Evolutionary conservation across 2,329 filamentous ascomycete genomes (phyloP).

Genomic region (Fusarium papillatum): DNA sequence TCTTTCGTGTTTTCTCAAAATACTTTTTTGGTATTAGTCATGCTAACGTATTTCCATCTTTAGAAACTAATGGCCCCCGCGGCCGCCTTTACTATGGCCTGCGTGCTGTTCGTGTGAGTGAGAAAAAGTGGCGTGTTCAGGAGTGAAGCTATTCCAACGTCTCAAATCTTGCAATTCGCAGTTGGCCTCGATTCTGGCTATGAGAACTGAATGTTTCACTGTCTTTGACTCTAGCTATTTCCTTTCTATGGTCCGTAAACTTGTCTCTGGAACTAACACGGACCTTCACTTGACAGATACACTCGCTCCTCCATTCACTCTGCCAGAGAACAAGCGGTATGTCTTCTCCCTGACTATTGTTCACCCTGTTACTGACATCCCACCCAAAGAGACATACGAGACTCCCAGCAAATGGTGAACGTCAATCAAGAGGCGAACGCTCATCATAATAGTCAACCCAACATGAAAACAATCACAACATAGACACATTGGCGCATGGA

Average conservation of each 20-base stretch:
- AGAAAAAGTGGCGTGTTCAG: constrained; percentile 34
- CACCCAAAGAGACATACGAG: constrained; percentile 19
- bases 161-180: background rate
- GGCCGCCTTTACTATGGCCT: constrained; percentile 68
- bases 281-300: constrained; percentile 45
- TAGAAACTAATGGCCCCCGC: constrained; percentile 63
- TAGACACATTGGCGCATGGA: constrained; percentile 22
- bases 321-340: constrained; percentile 50
- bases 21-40: background rate
- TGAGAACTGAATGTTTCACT: background rate
- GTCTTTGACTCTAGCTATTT: background rate
- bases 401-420: constrained; percentile 33
- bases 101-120: constrained; percentile 61
- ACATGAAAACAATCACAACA: constrained; percentile 2
- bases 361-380: constrained; percentile 1
- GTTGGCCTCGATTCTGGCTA: background rate
- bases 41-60: constrained; percentile 13
- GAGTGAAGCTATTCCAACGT: background rate
- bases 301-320: constrained; percentile 57
- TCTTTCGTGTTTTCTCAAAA: background rate
- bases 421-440: constrained; percentile 18
- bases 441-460: constrained; percentile 7
- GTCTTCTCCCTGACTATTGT: background rate
- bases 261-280: constrained; percentile 5
- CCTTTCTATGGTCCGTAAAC: no score